A percentile compares a stretch with the other conserved stretches of the same genome.
Conservation (phyloP, 78 protist species). For the Anaeramoeba flamelloides region DNA sequence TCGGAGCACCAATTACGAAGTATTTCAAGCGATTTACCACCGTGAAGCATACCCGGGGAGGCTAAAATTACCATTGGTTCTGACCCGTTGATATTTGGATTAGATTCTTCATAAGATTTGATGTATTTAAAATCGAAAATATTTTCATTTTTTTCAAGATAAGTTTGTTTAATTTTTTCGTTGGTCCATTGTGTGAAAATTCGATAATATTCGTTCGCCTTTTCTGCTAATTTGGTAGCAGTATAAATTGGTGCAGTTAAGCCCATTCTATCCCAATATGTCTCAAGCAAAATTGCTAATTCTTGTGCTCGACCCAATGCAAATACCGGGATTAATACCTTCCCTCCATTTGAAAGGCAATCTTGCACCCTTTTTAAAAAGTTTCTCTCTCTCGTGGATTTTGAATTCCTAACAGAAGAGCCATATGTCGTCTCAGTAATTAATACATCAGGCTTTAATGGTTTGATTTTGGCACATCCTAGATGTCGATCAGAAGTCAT, state of each 20-base stretch:
- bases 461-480: conserved; percentile 44
- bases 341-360: conserved; percentile 48
- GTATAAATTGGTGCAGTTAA: conserved; percentile 70
- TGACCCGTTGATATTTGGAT: not conserved
- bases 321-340: conserved; percentile 85
- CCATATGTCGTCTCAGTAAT: conserved; percentile 85
- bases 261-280: conserved; percentile 72
- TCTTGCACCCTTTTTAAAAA: conserved; percentile 58
- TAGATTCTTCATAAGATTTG: not conserved
- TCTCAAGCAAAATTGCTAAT: conserved; percentile 72
- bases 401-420: conserved; percentile 59
- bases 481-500: conserved; percentile 95
- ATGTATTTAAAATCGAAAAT: not conserved
- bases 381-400: conserved; percentile 70
- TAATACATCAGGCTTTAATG: conserved; percentile 58
- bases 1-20: conserved; percentile 52
- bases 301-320: conserved; percentile 96
- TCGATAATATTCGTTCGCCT: conserved; percentile 72
- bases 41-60: conserved; percentile 92
- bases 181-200: conserved; percentile 80
- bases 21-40: conserved; percentile 34
- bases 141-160: not conserved
- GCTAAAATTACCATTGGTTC: conserved; percentile 75
- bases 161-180: conserved; percentile 49
- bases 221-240: conserved; percentile 43